A percentile compares a stretch with the other conserved stretches of the same genome.
Evolutionary conservation across 768 basidiomycete species (phyloP).

Genomic region (Wakefieldia striispora): DNA sequence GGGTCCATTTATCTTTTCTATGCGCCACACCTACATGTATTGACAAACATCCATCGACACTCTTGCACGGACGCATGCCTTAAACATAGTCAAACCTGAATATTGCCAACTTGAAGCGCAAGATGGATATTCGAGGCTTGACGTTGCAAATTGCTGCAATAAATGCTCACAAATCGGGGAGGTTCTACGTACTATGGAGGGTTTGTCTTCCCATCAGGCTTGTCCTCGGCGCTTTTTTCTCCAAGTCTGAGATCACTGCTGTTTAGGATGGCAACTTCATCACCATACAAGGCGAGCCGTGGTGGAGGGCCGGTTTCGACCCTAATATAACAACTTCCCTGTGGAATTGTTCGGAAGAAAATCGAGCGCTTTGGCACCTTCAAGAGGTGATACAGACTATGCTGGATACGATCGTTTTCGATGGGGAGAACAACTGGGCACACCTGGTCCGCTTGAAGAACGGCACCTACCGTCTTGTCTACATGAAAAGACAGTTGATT

Average conservation of each 20-base stretch:
- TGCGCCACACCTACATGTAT: not conserved
- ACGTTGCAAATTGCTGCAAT: conserved; percentile 17
- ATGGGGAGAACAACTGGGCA: conserved; percentile 34
- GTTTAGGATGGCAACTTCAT: conserved; percentile 27
- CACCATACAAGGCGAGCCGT: conserved; percentile 32
- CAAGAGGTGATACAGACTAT: conserved; percentile 34
- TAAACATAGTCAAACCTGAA: conserved; percentile 23
- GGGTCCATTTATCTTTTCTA: conserved; percentile 18
- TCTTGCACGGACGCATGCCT: too few species aligned
- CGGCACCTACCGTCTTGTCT: conserved; percentile 25
- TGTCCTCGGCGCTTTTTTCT: not conserved
- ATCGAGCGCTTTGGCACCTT: conserved; percentile 21
- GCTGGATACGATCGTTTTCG: conserved; percentile 30
- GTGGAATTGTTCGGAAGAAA: conserved; percentile 14
- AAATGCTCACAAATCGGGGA: conserved; percentile 9
- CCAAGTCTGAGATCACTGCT: conserved; percentile 6
- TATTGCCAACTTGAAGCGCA: conserved; percentile 22
- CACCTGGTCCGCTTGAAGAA: conserved; percentile 32
- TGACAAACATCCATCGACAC: conserved; percentile 1
- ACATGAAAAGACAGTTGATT: conserved; percentile 22
- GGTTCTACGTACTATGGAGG: conserved; percentile 29
- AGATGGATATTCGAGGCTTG: conserved; percentile 23
- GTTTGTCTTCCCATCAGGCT: conserved; percentile 5
- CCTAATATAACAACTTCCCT: not conserved
- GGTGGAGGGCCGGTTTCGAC: conserved; percentile 15